Evolutionary conservation across 495 filamentous ascomycete genomes (phyloP), one percentile per base, ranked within the genome.

Genomic region (Aspergillus baeticus): DNA sequence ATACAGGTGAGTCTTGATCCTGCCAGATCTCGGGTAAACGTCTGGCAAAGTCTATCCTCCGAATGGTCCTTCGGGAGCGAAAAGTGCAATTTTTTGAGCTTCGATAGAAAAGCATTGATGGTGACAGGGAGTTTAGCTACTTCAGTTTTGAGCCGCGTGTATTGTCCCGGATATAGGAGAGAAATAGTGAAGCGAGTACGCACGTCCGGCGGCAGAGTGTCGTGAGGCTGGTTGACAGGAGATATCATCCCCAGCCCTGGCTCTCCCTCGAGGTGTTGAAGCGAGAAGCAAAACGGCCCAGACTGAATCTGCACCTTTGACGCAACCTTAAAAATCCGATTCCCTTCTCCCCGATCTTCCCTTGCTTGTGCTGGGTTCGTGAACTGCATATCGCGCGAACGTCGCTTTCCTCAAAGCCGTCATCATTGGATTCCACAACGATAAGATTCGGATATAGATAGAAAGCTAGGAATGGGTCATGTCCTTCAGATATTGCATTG

Each of bases 331-430:
- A 54, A 54, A 54, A 44, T 14, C 21, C 39, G 18, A 35, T 34
- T 33, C 38, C 38, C 39, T 54, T 54, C 26, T 54, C 38, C 17
- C 36, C 29, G 22, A 36, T 21, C 23, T 54, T 31, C 13, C 51
- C 51, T 18, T 39, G 8, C 51, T 44, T 54, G 17, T 7, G 10
- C 15, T 17, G 11, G 11, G 18, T 54, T 6, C 38, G 38, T n/a
- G 51, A 38, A 17, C 26, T 54, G 36, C 51, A 54, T 41, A 54
- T 54, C 18, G 51, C 38, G 6, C 51, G 51, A 41, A 54, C 36
- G 45, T 54, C n/a, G 51, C 51, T 34, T 41, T 54, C 51, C 37
- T 44, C 17, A 29, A 54, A 41, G 26, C 38, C 51, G 35, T 54
- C 50, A 10, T 23, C 26, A 39, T 54, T 54, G 23, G 51, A 54